A percentile compares a stretch with the other conserved stretches of the same genome.
Evolutionary conservation across 2,329 filamentous ascomycete species (phyloP).

Genomic region (Colletotrichum sp.): DNA sequence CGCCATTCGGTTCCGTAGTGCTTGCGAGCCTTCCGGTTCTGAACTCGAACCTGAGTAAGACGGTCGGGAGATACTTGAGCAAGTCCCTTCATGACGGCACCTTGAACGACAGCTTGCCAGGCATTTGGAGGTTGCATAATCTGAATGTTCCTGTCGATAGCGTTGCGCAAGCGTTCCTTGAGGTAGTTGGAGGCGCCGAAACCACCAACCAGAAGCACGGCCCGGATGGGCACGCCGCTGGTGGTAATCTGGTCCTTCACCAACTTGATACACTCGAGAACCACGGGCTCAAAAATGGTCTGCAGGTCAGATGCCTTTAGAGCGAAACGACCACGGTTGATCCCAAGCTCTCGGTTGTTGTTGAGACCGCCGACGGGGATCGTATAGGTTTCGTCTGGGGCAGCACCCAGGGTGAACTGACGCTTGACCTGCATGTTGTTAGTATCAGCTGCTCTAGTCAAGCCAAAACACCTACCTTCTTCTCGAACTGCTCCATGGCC

Average conservation of each 20-base stretch:
- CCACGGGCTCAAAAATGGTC: conserved; percentile 48
- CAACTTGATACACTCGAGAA: conserved; percentile 45
- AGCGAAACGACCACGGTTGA: conserved; percentile 38
- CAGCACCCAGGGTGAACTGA: conserved; percentile 30
- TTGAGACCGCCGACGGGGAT: conserved; percentile 39
- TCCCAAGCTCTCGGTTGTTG: conserved; percentile 40
- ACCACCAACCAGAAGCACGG: conserved; percentile 53
- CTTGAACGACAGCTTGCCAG: conserved; percentile 56
- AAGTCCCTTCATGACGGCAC: conserved; percentile 55
- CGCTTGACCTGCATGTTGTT: conserved; percentile 31
- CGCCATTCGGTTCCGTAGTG: conserved; percentile 84
- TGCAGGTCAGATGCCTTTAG: conserved; percentile 43
- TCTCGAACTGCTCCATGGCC: conserved; percentile 50
- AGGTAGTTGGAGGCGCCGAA: conserved; percentile 52
- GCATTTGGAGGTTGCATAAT: conserved; percentile 53
- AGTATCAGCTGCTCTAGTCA: conserved; percentile 22
- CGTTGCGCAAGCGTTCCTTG: conserved; percentile 41
- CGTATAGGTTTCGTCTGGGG: conserved; percentile 41
- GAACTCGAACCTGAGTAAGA: conserved; percentile 40
- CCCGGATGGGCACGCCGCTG: conserved; percentile 45
- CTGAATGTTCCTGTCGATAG: conserved; percentile 37
- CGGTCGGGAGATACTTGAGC: conserved; percentile 36
- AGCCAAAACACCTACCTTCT: conserved; percentile 28
- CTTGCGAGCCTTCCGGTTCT: conserved; percentile 69
- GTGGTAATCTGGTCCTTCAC: conserved; percentile 48